Conservation (phyloP, 106 monocot species). For the Dioscorea alata region DNA sequence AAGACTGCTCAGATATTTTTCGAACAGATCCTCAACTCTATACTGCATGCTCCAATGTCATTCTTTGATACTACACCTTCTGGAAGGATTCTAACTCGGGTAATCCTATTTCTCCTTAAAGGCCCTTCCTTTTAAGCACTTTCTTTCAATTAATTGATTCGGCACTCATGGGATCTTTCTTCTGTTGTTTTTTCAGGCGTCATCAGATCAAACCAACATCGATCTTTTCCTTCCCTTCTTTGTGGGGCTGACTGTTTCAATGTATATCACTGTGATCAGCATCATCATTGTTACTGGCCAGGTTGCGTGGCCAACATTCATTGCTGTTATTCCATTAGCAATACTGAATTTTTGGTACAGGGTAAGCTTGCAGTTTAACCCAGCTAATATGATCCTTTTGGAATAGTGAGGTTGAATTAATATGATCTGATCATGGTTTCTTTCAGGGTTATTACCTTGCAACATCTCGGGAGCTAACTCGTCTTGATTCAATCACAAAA, state of each 20-base stretch:
- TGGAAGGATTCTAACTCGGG: constrained; percentile 52
- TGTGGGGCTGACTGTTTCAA: constrained; percentile 32
- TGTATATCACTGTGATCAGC: constrained; percentile 55
- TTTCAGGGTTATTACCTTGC: constrained; percentile 56
- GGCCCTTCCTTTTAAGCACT: neutral
- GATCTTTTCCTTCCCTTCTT: constrained; percentile 75
- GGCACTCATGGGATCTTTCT: neutral
- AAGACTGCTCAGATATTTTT: constrained; percentile 44
- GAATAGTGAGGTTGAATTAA: too few species aligned
- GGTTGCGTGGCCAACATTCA: constrained; percentile 72
- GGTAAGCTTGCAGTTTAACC: constrained; percentile 26
- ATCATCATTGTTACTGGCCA: constrained; percentile 63
- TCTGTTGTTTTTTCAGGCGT: constrained; percentile 48
- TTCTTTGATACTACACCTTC: constrained; percentile 55
- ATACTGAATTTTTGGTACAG: constrained; percentile 68
- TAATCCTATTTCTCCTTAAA: constrained; percentile 6
- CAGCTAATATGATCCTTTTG: too few species aligned
- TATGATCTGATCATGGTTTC: neutral
- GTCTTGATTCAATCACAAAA: constrained; percentile 71
- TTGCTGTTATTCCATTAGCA: constrained; percentile 44
- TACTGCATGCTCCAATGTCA: constrained; percentile 54
- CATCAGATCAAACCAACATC: constrained; percentile 72
- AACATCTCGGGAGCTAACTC: constrained; percentile 70
- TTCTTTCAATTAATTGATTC: neutral
- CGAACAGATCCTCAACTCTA: constrained; percentile 35